These are phyloP conservation scores for Cokeromyces recurvatus DNA, from an alignment of 371 early-diverging fungal genomes.

Conservation along the genomic window DNA sequence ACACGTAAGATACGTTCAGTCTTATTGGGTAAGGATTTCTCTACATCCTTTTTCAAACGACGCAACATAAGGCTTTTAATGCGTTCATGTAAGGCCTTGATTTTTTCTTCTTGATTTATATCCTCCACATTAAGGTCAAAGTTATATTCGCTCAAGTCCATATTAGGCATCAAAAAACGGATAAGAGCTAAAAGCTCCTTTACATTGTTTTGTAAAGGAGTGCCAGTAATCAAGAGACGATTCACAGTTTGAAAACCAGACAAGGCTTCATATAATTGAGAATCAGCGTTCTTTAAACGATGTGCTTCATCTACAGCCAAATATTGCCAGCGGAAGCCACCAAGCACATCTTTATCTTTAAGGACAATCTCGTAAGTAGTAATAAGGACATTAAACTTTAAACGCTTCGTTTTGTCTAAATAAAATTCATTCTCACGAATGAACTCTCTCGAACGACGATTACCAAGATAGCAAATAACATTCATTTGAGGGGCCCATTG, in stretches of 20 bases:
- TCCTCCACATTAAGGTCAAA: constrained; percentile 58
- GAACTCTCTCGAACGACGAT: constrained; percentile 71
- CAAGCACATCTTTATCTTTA: constrained; percentile 80
- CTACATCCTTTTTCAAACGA: constrained; percentile 96
- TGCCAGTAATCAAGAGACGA: constrained; percentile 85
- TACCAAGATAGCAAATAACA: constrained; percentile 85
- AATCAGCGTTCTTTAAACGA: constrained; percentile 86
- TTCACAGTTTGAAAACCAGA: constrained; percentile 72
- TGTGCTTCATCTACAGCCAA: constrained; percentile 92
- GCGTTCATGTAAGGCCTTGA: constrained; percentile 77
- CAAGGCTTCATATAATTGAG: constrained; percentile 82
- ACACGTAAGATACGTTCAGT: constrained; percentile 94
- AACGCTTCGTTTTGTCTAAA: constrained; percentile 40
- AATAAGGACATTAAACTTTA: constrained; percentile 89
- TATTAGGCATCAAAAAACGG: constrained; percentile 81
- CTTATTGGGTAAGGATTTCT: constrained; percentile 93
- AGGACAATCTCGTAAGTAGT: constrained; percentile 95
- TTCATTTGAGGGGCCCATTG: constrained; percentile 96
- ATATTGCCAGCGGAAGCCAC: constrained; percentile 78
- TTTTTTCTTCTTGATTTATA: constrained; percentile 74
- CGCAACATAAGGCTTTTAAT: constrained; percentile 91
- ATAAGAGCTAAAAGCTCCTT: constrained; percentile 80
- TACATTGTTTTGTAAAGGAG: constrained; percentile 86
- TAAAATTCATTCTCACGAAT: constrained; percentile 94
- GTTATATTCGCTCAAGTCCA: constrained; percentile 63